Evolutionary conservation across 345 rosid species (phyloP), one percentile per base, ranked within the genome.

Genomic region (Arabidopsis arenosa): DNA sequence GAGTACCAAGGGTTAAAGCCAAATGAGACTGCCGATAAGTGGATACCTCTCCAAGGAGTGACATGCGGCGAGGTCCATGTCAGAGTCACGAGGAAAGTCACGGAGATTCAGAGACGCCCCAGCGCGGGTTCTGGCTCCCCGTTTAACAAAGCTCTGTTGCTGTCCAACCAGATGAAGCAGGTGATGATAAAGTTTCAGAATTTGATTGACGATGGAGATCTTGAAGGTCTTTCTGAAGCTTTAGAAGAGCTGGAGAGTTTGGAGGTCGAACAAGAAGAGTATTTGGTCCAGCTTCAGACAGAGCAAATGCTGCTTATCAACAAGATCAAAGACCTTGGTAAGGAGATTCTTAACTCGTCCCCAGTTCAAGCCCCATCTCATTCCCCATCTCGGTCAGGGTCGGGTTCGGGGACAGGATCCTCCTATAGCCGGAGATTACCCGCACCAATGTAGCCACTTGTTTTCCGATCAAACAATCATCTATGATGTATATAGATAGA

Each of bases 11-110:
- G 90, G 44, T 73, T 95, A 80, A 92, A 96, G 59, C 89, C 93
- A 58, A 92, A 95, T 66, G 80, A 90, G 76, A 81, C 85, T 76
- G 80, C 88, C 0, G 97, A 95, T 78, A 95, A 92, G 80, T 95
- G 99, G 99, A 92, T 95, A 80, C 97, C 97, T 41, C 97, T 95
- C 66, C 97, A 90, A 82, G 97, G 97, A 57, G 99, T 95, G 70
- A 95, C 67, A 67, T 82, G 71, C 48, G 99, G 97, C 13, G 99
- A 95, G 85, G 86, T 95, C 77, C 97, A 81, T 41, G 39, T 95
- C 45, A 93, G 74, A 75, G 80, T 92, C 45, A 90, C 97, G 9
- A 84, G 94, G 81, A 89, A 85, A 86, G 78, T 92, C 83, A 89
- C 91, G 0, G 96, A 88, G 69, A 35, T 74, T 23, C 82, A 49